Evolutionary conservation across 2,329 filamentous ascomycete genomes (phyloP).

Genomic region (Colletotrichum truncatum): DNA sequence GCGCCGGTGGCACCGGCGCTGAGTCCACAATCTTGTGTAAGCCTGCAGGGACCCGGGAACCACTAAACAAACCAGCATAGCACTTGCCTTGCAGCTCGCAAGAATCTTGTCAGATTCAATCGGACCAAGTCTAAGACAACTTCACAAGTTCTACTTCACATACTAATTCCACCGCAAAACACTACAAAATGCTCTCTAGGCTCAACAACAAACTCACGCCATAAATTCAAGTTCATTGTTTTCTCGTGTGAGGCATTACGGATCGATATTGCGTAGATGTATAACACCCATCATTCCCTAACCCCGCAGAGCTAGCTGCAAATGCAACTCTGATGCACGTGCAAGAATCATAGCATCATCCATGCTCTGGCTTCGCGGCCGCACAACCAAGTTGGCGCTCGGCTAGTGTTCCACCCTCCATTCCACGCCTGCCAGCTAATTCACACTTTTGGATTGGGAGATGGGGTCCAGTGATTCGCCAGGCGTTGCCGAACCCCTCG

Average conservation of each 20-base stretch:
- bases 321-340: not conserved
- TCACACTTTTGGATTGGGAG: not conserved
- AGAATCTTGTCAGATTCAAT: too few relatives aligned
- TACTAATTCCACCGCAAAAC: not conserved
- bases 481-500: constrained; percentile 9
- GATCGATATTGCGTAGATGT: too few relatives aligned
- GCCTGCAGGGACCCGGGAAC: not conserved
- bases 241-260: too few relatives aligned
- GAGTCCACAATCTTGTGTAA: not conserved
- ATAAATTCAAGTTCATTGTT: not conserved
- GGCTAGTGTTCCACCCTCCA: not conserved
- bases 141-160: too few relatives aligned
- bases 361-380: constrained; percentile 7
- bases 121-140: not conserved
- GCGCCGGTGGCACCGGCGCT: constrained; percentile 6
- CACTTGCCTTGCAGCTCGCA: too few relatives aligned
- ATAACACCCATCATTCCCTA: not conserved
- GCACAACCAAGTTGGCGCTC: not conserved
- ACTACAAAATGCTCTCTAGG: not conserved
- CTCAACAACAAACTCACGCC: not conserved
- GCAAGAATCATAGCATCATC: constrained; percentile 17
- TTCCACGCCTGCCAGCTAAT: not conserved
- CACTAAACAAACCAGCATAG: not conserved
- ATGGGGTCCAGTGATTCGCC: constrained; percentile 1
- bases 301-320: not conserved